Evolutionary conservation across 208 protist genomes (phyloP).

Genomic region (Angomonas deanei): DNA sequence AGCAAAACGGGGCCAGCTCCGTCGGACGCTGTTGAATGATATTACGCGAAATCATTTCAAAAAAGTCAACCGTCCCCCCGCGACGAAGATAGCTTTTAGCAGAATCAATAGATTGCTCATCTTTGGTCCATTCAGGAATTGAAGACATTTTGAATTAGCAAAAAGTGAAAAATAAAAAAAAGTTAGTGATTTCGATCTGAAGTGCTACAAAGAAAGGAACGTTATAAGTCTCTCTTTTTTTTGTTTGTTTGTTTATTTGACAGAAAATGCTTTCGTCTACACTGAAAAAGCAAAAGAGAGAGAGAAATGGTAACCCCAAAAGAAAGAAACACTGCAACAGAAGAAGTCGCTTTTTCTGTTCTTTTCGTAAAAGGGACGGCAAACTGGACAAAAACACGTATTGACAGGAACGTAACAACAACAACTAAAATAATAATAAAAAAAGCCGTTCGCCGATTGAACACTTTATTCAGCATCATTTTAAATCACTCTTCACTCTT

Average conservation of each 20-base stretch:
- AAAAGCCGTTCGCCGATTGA: too few species aligned
- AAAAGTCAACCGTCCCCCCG: slow-evolving; percentile 82
- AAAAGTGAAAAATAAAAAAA: slow-evolving; percentile 8
- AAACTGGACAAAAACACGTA: too few species aligned
- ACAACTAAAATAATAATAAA: too few species aligned
- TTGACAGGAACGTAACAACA: too few species aligned
- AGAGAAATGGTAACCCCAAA: too few species aligned
- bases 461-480: too few species aligned
- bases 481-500: too few species aligned
- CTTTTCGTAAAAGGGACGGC: too few species aligned
- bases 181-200: not conserved
- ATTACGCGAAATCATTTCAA: slow-evolving; percentile 75
- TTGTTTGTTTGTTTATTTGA: too few species aligned
- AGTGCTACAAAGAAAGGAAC: not conserved
- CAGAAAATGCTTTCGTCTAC: not conserved
- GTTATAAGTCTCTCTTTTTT: too few species aligned
- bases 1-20: slow-evolving; percentile 38
- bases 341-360: too few species aligned
- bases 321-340: too few species aligned
- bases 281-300: slow-evolving; percentile 1
- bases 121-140: slow-evolving; percentile 71
- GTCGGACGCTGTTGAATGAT: slow-evolving; percentile 67
- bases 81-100: slow-evolving; percentile 84
- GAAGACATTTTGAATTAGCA: slow-evolving; percentile 5
- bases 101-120: slow-evolving; percentile 76